Conservation (phyloP, 208 protist genomes). For the Crithidia acanthocephali region DNA sequence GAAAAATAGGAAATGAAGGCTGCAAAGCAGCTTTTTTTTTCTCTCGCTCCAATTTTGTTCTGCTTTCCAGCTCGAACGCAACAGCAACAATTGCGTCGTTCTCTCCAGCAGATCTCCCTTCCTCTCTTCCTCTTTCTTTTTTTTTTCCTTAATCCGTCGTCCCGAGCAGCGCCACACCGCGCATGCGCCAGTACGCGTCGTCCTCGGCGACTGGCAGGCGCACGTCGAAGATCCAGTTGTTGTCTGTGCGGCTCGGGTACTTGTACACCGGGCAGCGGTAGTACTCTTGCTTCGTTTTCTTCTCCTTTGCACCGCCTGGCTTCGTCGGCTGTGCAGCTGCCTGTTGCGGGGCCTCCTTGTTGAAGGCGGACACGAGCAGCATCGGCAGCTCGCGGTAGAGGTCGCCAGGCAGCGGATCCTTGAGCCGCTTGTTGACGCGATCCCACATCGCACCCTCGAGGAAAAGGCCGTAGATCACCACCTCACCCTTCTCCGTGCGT, state of each 20-base stretch:
- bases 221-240: conserved; percentile 98
- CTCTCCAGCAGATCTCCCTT: background rate
- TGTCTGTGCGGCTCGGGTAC: conserved; percentile 95
- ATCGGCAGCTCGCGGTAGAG: conserved; percentile 96
- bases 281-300: conserved; percentile 90
- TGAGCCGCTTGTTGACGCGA: conserved; percentile 91
- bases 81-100: conserved; percentile 13
- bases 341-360: conserved; percentile 84
- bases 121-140: background rate
- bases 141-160: conserved; percentile 72
- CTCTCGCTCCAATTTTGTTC: too few species aligned
- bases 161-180: conserved; percentile 94
- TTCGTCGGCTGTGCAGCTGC: conserved; percentile 57
- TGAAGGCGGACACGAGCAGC: conserved; percentile 94
- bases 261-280: conserved; percentile 99
- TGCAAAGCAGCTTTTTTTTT: background rate
- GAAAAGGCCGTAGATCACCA: conserved; percentile 98
- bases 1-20: background rate
- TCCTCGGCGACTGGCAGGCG: conserved; percentile 95
- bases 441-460: conserved; percentile 98
- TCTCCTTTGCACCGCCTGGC: conserved; percentile 75
- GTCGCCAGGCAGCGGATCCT: conserved; percentile 95
- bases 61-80: background rate
- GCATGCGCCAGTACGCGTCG: conserved; percentile 96
- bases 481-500: conserved; percentile 93